Conservation (phyloP, 768 basidiomycete species). For the Auricularia sp. region DNA sequence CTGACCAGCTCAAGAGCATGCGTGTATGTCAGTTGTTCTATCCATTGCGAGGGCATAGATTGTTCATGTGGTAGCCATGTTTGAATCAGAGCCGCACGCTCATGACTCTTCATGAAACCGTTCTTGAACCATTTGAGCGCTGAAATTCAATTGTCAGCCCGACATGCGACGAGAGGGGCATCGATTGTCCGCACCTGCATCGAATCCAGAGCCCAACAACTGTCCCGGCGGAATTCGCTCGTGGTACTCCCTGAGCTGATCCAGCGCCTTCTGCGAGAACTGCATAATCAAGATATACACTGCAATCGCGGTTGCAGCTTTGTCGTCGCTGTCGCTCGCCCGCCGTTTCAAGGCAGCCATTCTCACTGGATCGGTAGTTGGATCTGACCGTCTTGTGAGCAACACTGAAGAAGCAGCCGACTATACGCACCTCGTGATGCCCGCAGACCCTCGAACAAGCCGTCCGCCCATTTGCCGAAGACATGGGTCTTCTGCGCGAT, state of each 20-base stretch:
- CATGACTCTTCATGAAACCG: constrained; percentile 89
- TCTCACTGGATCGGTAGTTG: constrained; percentile 69
- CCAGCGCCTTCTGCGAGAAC: constrained; percentile 89
- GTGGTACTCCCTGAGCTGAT: constrained; percentile 66
- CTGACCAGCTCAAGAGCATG: constrained; percentile 77
- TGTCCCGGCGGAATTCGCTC: constrained; percentile 74
- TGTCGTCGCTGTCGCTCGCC: constrained; percentile 45
- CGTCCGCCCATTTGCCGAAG: constrained; percentile 87
- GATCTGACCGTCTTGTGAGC: constrained; percentile 40
- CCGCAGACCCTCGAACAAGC: constrained; percentile 85
- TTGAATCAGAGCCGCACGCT: constrained; percentile 80
- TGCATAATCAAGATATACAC: constrained; percentile 87
- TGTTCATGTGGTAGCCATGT: constrained; percentile 74
- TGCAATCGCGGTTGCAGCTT: constrained; percentile 77
- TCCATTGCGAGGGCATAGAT: constrained; percentile 69
- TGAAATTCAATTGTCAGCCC: constrained; percentile 18
- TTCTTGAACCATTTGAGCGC: constrained; percentile 86
- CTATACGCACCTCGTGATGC: constrained; percentile 21
- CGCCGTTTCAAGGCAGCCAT: constrained; percentile 28
- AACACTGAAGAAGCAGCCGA: constrained; percentile 8
- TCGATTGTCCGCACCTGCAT: constrained; percentile 46
- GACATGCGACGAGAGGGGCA: background rate
- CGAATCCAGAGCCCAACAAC: constrained; percentile 66
- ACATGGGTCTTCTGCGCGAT: constrained; percentile 95
- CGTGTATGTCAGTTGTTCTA: constrained; percentile 90